Base-by-base conservation (phyloP, 2,329 filamentous ascomycete genomes). In the Aspergillus ustus region DNA sequence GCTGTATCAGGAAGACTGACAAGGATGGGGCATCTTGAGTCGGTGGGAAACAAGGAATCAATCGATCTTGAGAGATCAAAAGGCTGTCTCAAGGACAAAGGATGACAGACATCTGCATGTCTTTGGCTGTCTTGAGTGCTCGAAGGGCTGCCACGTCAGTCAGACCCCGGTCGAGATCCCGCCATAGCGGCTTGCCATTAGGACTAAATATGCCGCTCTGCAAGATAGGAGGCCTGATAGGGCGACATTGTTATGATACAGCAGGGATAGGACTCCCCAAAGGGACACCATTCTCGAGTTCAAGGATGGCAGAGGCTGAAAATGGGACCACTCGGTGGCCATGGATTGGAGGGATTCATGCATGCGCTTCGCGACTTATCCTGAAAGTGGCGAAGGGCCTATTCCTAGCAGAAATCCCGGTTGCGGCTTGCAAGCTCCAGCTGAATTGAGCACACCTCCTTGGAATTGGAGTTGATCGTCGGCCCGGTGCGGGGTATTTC, bases 121-220 rank as follows among this genome's bases (percentile, higher is more conserved):
- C 57, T 28, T 15, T 25, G 56, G 49, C 19, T 13, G 51, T 56
- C 48, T 69, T 61, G 63, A 34, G 55, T 29, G 54, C 31, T 37
- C 11, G 43, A 63, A 59, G 55, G 64, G 37, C 57, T 74, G 73
- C 73, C 73, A 75, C 73, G 73, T 75, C 73, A 75, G 71, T 72
- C 50, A 57, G 54, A 57, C 57, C 59, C 63, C 46, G 20, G 66
- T 60, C 54, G 49, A 44, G 34, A 50, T 60, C 52, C 49, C 52
- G 52, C 52, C 57, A 61, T 62, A 51, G 51, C 58, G 59, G 59
- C 49, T 62, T 45, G 53, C 57, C 43, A 49, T 53, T 53, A 54
- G 45, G 46, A 49, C 57, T 63, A 62, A 52, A 22, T 44, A 62
- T 61, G 40, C 59, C 62, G 53, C 40, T 51, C 50, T 48, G 25